Evolutionary conservation across 2,329 filamentous ascomycete genomes (phyloP), one percentile per base, ranked within the genome.

Genomic region (Plenodomus biglobosus): DNA sequence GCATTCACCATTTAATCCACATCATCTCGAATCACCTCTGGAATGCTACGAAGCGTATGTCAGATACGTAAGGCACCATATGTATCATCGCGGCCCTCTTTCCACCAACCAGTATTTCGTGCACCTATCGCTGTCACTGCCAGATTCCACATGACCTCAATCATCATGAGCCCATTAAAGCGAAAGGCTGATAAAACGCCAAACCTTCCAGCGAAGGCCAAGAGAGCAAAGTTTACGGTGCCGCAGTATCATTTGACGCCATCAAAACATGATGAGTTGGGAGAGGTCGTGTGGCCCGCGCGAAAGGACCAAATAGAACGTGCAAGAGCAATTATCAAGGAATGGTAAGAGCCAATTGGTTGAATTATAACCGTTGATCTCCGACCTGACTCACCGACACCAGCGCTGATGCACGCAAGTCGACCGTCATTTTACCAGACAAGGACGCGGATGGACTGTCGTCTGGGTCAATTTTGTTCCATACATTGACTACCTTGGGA

Each of bases 381-480:
- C 20, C 5, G 1, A 18, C 11, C 13, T 2, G 13, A 22, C 4
- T 34, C 10, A 51, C 53, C 47, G 64, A 27, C 2, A 16, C 17
- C 17, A 85, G 83, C 65, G 82, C 77, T 16, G 59, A 71, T 15
- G 70, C 80, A 10, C 69, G 76, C 8, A 75, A 81, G 46, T 74
- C 71, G 30, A 81, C 79, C 1, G 67, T 87, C 16, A 82, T 88
- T 13, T 76, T 87, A 0, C 85, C 85, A 0, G 85, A 88, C 62
- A 87, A 87, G 60, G 85, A 87, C 56, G 84, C 84, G 2, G 85
- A 88, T 65, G 85, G 85, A 0, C 72, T 88, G 2, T 80, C 80
- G 2, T 82, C 85, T 2, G 85, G 85, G 0, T 80, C 80, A 1
- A 87, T 87, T 22, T 64, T 88, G 1, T 74, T 81, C 46, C 80